A percentile compares a stretch with the other conserved stretches of the same genome.
Evolutionary conservation across 2,329 filamentous ascomycete genomes (phyloP).

Genomic region (Anthostomella pinea): DNA sequence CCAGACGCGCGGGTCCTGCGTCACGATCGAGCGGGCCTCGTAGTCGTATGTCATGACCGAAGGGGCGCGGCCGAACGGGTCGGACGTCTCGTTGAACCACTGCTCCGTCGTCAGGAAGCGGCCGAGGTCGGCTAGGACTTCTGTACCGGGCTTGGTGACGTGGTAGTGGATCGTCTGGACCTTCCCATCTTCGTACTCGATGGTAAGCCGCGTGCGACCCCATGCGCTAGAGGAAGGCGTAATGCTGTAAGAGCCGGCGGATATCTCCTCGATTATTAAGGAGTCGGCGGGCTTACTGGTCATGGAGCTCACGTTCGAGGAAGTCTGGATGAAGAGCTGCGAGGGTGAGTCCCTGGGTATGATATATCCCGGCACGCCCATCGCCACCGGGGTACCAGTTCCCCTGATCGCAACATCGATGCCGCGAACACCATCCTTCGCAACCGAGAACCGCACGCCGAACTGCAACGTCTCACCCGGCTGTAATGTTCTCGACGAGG

Average conservation of each 20-base stretch:
- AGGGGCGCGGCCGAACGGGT: slow-evolving; percentile 52
- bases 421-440: slow-evolving; percentile 39
- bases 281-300: slow-evolving; percentile 36
- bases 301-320: slow-evolving; percentile 39
- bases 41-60: slow-evolving; percentile 58
- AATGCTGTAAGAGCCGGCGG: slow-evolving; percentile 38
- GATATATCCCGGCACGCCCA: slow-evolving; percentile 55
- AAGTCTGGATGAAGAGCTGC: slow-evolving; percentile 43
- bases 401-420: slow-evolving; percentile 45
- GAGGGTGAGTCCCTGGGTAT: slow-evolving; percentile 46
- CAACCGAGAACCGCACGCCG: slow-evolving; percentile 51
- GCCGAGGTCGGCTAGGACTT: slow-evolving; percentile 46
- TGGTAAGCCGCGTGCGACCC: slow-evolving; percentile 47
- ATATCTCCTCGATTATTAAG: slow-evolving; percentile 32
- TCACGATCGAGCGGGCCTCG: slow-evolving; percentile 41
- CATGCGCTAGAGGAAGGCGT: slow-evolving; percentile 42
- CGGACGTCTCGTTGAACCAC: slow-evolving; percentile 48
- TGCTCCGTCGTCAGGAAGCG: slow-evolving; percentile 52
- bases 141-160: slow-evolving; percentile 45
- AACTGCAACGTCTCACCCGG: slow-evolving; percentile 45
- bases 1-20: slow-evolving; percentile 52
- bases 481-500: slow-evolving; percentile 44
- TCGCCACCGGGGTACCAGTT: slow-evolving; percentile 45
- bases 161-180: slow-evolving; percentile 56
- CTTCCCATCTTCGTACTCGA: slow-evolving; percentile 46